Conservation (phyloP, 2,329 filamentous ascomycete species). For the Tricladium varicosporioides region DNA sequence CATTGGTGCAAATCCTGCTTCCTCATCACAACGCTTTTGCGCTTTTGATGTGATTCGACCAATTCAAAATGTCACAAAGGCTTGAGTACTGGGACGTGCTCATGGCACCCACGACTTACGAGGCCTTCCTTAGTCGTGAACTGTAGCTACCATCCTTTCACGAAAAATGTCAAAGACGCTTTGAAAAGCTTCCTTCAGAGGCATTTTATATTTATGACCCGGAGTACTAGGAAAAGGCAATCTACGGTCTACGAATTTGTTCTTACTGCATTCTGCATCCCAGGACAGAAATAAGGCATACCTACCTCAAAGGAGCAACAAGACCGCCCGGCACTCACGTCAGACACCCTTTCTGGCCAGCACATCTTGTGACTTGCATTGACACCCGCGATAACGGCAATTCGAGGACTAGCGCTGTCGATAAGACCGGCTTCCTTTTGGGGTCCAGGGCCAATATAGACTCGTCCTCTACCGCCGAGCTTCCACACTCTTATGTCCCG, state of each 20-base stretch:
- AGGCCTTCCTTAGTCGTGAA: not conserved
- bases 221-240: too few relatives aligned
- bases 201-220: too few relatives aligned
- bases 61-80: not conserved
- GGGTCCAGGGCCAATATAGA: slow-evolving; percentile 26
- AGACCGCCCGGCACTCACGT: not conserved
- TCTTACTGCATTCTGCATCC: not conserved
- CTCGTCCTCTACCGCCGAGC: slow-evolving; percentile 25
- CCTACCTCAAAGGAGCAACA: not conserved
- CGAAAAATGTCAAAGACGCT: not conserved
- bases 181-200: not conserved
- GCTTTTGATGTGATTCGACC: slow-evolving; percentile 2
- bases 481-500: slow-evolving; percentile 11
- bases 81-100: not conserved
- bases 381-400: slow-evolving; percentile 23
- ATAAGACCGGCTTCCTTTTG: slow-evolving; percentile 25
- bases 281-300: not conserved
- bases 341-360: not conserved
- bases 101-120: not conserved
- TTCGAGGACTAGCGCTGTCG: slow-evolving; percentile 22
- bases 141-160: not conserved
- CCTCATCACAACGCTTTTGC: slow-evolving; percentile 8
- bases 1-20: slow-evolving; percentile 6
- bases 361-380: slow-evolving; percentile 20
- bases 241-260: too few relatives aligned